Evolutionary conservation across 768 basidiomycete species (phyloP).

Genomic region (Goffeauzyma gilvescens): DNA sequence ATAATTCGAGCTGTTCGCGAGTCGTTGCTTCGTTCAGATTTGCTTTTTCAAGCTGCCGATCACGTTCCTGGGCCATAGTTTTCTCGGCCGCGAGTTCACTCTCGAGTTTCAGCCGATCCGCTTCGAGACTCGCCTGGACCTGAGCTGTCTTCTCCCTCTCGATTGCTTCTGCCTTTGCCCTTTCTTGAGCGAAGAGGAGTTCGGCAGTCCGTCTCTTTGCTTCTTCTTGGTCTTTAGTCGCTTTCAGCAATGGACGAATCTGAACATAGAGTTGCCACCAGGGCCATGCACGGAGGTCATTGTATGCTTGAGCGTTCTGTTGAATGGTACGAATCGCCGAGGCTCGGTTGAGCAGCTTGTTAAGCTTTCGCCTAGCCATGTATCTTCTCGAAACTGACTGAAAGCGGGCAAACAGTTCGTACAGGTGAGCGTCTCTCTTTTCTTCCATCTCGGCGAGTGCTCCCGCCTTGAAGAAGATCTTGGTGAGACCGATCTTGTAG

Average conservation of each 20-base stretch:
- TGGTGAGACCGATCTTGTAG: slow-evolving; percentile 84
- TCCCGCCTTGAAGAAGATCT: slow-evolving; percentile 98
- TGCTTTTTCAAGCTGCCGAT: slow-evolving; percentile 57
- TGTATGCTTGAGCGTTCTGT: slow-evolving; percentile 77
- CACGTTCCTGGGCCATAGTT: slow-evolving; percentile 60
- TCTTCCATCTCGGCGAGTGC: slow-evolving; percentile 93
- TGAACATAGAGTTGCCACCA: slow-evolving; percentile 99
- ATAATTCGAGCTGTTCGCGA: too few relatives aligned
- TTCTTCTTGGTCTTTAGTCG: slow-evolving; percentile 81
- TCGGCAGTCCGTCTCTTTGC: slow-evolving; percentile 60
- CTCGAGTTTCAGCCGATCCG: slow-evolving; percentile 65
- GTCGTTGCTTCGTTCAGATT: too few relatives aligned
- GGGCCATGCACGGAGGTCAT: slow-evolving; percentile 80
- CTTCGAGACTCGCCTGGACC: slow-evolving; percentile 61
- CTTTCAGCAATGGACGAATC: slow-evolving; percentile 80
- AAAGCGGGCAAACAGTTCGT: slow-evolving; percentile 67
- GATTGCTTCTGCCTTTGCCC: slow-evolving; percentile 66
- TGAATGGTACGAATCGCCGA: slow-evolving; percentile 81
- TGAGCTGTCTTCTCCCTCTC: slow-evolving; percentile 62
- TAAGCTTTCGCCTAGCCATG: slow-evolving; percentile 72
- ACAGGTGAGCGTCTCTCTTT: slow-evolving; percentile 65
- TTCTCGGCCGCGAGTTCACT: slow-evolving; percentile 68
- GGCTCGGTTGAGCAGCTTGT: slow-evolving; percentile 83
- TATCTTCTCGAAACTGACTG: slow-evolving; percentile 75
- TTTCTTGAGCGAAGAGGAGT: slow-evolving; percentile 55